Base-by-base conservation (phyloP, 805 yeast species). In the Cyberlindnera samutprakarnensis region DNA sequence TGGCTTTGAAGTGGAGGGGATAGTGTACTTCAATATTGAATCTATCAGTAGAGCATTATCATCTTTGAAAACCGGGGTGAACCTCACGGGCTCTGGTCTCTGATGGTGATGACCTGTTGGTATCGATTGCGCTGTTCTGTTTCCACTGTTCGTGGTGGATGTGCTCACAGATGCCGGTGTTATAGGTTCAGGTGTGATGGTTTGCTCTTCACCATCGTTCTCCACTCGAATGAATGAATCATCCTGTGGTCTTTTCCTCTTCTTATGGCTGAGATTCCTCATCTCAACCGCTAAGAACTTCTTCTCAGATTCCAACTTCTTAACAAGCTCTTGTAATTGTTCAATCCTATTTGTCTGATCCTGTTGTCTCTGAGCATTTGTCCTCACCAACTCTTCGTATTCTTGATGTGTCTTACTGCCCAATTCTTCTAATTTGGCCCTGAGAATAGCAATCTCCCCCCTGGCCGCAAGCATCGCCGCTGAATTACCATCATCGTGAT, bases 391-490 rank as follows among this genome's bases (percentile, higher is more conserved):
- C 17, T 48, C 49, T 31, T 68, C 70, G 4, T 71, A 39, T 25
- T 68, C 66, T 14, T 66, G 57, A 14, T 82, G 57, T 44, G 77
- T 82, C 9, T 75, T 72, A 33, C 87, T 18, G 9, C 35, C 43
- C 12, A 39, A 25, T 18, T 36, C 41, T 9, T 35, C 25, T 2
- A 39, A 29, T 46, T 78, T 84, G 8, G 78, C 73, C 33, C 94
- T 62, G 13, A 88, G 61, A 22, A 87, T 77, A 11, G 92, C 77
- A 23, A 83, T 76, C 48, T 88, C 95, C 3, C 96, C 96, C 34
- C 71, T 72, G 5, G 84, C 79, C 22, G 66, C 58, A 33, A 61
- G 64, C n/a, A 75, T 41, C 25, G 59, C 59, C 28, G 32, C 47
- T 19, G 21, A 19, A 19, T 38, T 35, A 47, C 42, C 44, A 49